Conservation (phyloP, 169 alveolate species). For the Fabrea salina region DNA sequence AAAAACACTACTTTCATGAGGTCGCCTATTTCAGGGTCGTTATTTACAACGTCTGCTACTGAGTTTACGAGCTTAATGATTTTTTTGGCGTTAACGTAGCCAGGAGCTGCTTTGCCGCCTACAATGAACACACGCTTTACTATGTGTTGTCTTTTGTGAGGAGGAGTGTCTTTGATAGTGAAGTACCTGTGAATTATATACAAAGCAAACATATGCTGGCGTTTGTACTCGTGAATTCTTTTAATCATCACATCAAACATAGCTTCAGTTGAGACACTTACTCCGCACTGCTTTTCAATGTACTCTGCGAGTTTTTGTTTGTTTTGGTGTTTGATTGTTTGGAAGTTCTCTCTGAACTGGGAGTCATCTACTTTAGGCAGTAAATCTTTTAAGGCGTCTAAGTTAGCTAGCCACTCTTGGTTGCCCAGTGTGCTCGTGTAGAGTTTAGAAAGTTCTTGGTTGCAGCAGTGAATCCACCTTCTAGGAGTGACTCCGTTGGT, state of each 20-base stretch:
- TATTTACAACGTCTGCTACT: conserved; percentile 85
- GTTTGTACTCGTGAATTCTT: conserved; percentile 94
- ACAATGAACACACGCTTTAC: conserved; percentile 87
- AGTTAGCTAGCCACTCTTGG: conserved; percentile 86
- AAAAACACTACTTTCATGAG: conserved; percentile 85
- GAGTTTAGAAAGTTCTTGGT: conserved; percentile 85
- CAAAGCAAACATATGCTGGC: conserved; percentile 87
- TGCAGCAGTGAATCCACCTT: conserved; percentile 91
- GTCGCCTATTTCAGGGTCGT: conserved; percentile 86
- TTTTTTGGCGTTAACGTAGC: conserved; percentile 89
- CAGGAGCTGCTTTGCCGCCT: conserved; percentile 96
- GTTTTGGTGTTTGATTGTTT: conserved; percentile 70
- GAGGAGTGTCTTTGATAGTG: conserved; percentile 55
- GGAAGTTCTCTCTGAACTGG: conserved; percentile 78
- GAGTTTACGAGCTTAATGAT: conserved; percentile 89
- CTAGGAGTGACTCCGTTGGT: conserved; percentile 97
- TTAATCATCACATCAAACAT: conserved; percentile 91
- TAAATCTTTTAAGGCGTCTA: conserved; percentile 72
- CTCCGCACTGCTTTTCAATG: conserved; percentile 76
- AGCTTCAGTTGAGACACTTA: conserved; percentile 70
- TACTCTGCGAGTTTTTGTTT: conserved; percentile 78
- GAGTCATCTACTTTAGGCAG: conserved; percentile 66
- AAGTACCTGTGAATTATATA: conserved; percentile 89
- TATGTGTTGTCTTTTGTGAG: conserved; percentile 70
- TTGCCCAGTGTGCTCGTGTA: conserved; percentile 84